These are phyloP conservation scores for Posidonia oceanica DNA, from an alignment of 116 monocot genomes.

Conservation along the genomic window DNA sequence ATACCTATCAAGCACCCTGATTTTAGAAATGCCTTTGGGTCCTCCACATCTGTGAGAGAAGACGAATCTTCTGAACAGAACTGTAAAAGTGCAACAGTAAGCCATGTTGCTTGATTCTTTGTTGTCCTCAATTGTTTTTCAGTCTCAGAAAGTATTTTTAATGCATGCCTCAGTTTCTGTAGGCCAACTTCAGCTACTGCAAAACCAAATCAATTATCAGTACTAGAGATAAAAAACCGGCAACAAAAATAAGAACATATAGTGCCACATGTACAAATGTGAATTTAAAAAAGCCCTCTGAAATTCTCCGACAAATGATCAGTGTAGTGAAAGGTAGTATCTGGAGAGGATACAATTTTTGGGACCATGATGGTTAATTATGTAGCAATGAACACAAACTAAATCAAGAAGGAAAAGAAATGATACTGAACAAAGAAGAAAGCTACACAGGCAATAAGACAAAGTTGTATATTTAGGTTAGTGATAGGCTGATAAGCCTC, in stretches of 20 bases:
- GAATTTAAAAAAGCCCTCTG: no score
- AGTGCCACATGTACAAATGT: no score
- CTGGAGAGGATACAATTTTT: no score
- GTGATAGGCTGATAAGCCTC: no score
- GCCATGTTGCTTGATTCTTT: conserved; percentile 95
- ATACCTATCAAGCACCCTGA: conserved; percentile 42
- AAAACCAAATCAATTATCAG: conserved; percentile 4
- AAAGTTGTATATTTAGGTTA: no score
- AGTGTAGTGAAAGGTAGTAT: no score
- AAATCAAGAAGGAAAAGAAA: not conserved
- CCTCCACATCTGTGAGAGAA: conserved; percentile 25
- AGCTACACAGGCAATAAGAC: no score
- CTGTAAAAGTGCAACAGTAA: conserved; percentile 96
- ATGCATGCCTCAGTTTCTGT: conserved; percentile 60
- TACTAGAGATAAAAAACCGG: not conserved
- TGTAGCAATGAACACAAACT: no score
- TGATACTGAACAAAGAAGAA: not conserved
- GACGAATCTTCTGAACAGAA: conserved; percentile 44
- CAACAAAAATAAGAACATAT: no score
- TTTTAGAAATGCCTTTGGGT: conserved; percentile 19
- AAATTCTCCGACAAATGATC: no score
- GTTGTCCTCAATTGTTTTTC: conserved; percentile 93
- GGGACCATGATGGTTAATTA: no score
- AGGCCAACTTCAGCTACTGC: conserved; percentile 52
- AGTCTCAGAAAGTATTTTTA: conserved; percentile 85